Conservation (phyloP, 345 rosid genomes). For the Lepidium aucheri region DNA sequence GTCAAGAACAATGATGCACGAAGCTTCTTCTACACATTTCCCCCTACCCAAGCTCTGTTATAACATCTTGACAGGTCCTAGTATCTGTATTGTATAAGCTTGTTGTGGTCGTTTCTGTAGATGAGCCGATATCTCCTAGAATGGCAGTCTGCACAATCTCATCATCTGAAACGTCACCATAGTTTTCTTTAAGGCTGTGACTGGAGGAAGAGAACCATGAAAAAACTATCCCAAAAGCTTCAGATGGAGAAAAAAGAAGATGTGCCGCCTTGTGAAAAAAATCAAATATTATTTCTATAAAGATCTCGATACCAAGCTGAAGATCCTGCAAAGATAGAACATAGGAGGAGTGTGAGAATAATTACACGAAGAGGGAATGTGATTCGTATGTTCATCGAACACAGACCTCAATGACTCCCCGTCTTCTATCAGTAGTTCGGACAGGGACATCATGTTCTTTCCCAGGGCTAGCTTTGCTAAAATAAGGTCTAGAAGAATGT, state of each 20-base stretch:
- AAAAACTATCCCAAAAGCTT: slow-evolving; percentile 30
- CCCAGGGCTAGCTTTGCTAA: slow-evolving; percentile 31
- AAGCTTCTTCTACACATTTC: neutral
- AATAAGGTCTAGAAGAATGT: slow-evolving; percentile 25
- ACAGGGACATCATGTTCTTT: slow-evolving; percentile 63
- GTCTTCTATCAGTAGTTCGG: slow-evolving; percentile 73
- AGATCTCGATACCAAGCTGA: slow-evolving; percentile 78
- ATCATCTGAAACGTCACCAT: slow-evolving; percentile 20
- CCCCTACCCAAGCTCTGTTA: slow-evolving; percentile 85
- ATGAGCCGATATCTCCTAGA: slow-evolving; percentile 52
- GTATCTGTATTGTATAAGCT: slow-evolving; percentile 68
- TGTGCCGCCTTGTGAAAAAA: slow-evolving; percentile 66
- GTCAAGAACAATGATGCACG: neutral
- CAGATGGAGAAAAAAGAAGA: slow-evolving; percentile 66
- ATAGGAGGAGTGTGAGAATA: neutral
- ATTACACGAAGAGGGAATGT: neutral
- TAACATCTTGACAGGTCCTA: slow-evolving; percentile 90
- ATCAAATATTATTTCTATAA: slow-evolving; percentile 66
- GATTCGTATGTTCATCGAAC: neutral
- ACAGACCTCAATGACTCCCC: slow-evolving; percentile 92
- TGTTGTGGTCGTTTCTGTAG: slow-evolving; percentile 36
- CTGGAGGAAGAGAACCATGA: slow-evolving; percentile 47
- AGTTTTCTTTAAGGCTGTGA: slow-evolving; percentile 13
- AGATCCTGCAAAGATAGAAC: slow-evolving; percentile 56
- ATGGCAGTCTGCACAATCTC: slow-evolving; percentile 35